Conservation (phyloP, 1,139 yeast species). For the Magnusiomyces suaveolens region DNA sequence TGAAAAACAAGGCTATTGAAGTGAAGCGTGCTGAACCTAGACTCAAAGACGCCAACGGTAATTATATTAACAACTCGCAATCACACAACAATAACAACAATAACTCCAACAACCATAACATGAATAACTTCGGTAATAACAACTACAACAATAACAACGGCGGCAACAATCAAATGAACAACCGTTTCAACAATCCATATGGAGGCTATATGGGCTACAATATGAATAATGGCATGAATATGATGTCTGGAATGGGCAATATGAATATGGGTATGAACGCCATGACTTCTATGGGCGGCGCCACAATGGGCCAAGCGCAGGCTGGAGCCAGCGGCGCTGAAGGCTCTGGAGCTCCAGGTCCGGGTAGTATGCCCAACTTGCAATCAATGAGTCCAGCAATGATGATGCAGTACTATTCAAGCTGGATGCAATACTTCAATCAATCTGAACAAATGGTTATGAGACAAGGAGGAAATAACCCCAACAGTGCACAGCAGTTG, state of each 20-base stretch:
- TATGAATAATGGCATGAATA: slow-evolving; percentile 3
- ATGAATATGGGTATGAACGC: background rate
- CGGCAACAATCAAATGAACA: background rate
- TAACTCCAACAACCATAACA: slow-evolving; percentile 10
- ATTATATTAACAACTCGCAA: slow-evolving; percentile 11
- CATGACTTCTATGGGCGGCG: background rate
- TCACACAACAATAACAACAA: slow-evolving; percentile 12
- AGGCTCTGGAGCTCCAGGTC: background rate
- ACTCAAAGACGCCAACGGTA: slow-evolving; percentile 19
- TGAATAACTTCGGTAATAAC: slow-evolving; percentile 13
- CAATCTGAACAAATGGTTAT: slow-evolving; percentile 34
- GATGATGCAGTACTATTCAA: slow-evolving; percentile 82
- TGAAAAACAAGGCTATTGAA: slow-evolving; percentile 88
- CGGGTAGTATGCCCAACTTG: background rate
- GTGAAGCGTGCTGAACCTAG: slow-evolving; percentile 98
- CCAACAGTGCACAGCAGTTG: slow-evolving; percentile 38
- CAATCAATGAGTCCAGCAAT: slow-evolving; percentile 60
- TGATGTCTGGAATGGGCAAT: slow-evolving; percentile 4
- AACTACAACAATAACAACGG: background rate
- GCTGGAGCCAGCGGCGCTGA: background rate
- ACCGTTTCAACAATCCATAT: background rate
- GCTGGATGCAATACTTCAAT: slow-evolving; percentile 61
- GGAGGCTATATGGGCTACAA: background rate
- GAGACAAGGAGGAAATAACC: slow-evolving; percentile 29
- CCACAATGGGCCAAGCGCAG: background rate